Conservation (phyloP, 1,139 yeast genomes). For the Nakaseomyces nivariensis region DNA sequence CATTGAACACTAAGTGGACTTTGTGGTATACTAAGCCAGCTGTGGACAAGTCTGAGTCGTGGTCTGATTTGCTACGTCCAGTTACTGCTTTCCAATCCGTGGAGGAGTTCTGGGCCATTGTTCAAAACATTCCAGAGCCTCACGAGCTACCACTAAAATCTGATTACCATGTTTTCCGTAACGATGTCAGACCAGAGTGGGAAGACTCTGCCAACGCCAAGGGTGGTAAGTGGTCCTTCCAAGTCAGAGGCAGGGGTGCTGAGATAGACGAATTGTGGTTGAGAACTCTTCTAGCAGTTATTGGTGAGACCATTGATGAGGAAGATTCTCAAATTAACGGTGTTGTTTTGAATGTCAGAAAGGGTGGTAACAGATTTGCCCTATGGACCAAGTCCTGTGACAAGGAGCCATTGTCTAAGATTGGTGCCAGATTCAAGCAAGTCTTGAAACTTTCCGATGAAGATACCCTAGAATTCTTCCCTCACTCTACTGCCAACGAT, state of each 20-base stretch:
- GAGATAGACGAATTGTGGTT: slow-evolving; percentile 90
- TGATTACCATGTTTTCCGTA: slow-evolving; percentile 92
- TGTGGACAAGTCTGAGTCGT: slow-evolving; percentile 66
- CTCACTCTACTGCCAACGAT: slow-evolving; percentile 28
- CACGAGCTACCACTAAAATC: slow-evolving; percentile 84
- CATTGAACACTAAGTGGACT: slow-evolving; percentile 89
- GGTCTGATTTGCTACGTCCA: slow-evolving; percentile 91
- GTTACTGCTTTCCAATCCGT: slow-evolving; percentile 87
- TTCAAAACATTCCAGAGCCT: slow-evolving; percentile 88
- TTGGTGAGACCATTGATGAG: slow-evolving; percentile 92
- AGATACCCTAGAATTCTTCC: slow-evolving; percentile 28
- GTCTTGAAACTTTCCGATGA: slow-evolving; percentile 28
- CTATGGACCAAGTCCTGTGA: slow-evolving; percentile 87
- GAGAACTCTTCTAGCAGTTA: slow-evolving; percentile 77
- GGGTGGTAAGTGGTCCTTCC: slow-evolving; percentile 94
- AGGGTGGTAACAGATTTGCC: slow-evolving; percentile 74
- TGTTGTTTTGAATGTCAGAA: slow-evolving; percentile 82
- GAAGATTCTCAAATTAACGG: slow-evolving; percentile 80
- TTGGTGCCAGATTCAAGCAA: slow-evolving; percentile 74
- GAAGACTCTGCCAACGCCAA: slow-evolving; percentile 79
- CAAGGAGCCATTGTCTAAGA: slow-evolving; percentile 48
- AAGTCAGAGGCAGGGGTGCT: slow-evolving; percentile 52
- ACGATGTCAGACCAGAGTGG: slow-evolving; percentile 97
- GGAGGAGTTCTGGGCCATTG: slow-evolving; percentile 98
- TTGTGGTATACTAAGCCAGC: slow-evolving; percentile 97